These are phyloP conservation scores for Meyerozyma carpophila DNA, from an alignment of 1,139 yeast genomes.

Conservation along the genomic window DNA sequence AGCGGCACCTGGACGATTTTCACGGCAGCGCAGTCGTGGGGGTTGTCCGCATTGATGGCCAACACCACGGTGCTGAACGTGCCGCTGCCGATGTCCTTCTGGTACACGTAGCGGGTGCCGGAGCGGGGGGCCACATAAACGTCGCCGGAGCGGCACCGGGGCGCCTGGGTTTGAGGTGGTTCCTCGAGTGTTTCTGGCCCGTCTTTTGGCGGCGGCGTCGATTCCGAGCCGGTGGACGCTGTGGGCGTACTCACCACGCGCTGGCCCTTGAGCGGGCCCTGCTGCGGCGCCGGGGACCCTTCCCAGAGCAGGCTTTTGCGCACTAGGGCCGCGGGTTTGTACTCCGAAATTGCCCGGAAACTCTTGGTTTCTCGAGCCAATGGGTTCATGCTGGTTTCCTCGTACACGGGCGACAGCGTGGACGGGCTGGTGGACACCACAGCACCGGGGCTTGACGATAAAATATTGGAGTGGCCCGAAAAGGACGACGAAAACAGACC, in stretches of 20 bases:
- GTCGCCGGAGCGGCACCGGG: conserved; percentile 9
- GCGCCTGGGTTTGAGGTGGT: too few relatives aligned
- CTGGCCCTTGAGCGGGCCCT: conserved; percentile 15
- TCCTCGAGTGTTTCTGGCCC: too few relatives aligned
- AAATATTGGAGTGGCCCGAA: not conserved
- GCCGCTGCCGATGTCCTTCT: conserved; percentile 47
- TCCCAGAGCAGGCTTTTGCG: conserved; percentile 17
- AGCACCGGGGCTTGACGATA: not conserved
- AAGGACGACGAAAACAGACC: conserved; percentile 5
- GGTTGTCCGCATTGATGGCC: conserved; percentile 22
- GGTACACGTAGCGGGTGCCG: conserved; percentile 16
- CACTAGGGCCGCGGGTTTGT: conserved; percentile 22
- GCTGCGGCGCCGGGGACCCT: conserved; percentile 4
- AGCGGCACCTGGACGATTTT: conserved; percentile 36
- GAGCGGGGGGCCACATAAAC: conserved; percentile 12
- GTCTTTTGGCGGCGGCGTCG: conserved; percentile 10
- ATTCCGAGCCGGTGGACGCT: not conserved
- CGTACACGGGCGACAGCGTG: not conserved
- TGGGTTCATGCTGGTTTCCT: not conserved
- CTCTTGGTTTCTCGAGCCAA: not conserved
- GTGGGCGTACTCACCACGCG: conserved; percentile 1
- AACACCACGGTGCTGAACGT: conserved; percentile 55
- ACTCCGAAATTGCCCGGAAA: conserved; percentile 29
- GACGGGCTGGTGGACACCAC: not conserved
- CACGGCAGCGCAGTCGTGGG: conserved; percentile 26